phyloP scores from a whole-genome alignment of 1,284 basidiomycete species.

The Kalmanozyma brasiliensis region DNA sequence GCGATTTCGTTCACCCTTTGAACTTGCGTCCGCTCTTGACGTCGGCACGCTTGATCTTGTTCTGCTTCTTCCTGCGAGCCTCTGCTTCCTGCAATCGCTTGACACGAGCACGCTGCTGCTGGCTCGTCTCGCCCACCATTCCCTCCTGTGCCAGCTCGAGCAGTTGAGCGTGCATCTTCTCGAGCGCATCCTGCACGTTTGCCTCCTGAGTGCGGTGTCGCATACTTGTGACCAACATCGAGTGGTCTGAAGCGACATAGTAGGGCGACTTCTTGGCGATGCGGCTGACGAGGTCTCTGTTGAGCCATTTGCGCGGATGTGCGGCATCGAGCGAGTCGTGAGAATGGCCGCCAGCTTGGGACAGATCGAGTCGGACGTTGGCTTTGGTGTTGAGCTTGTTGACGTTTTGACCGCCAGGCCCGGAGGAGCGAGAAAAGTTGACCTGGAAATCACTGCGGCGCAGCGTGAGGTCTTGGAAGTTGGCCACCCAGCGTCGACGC shows the following conservation, averaged over 20 bases:
- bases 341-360: conserved; percentile 20
- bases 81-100: conserved; percentile 39
- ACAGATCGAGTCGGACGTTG: conserved; percentile 45
- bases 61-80: conserved; percentile 40
- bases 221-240: conserved; percentile 35
- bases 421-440: conserved; percentile 47
- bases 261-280: conserved; percentile 44
- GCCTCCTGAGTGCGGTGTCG: conserved; percentile 42
- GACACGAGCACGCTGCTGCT: conserved; percentile 32
- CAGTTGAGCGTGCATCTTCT: conserved; percentile 45
- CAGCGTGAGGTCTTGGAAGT: conserved; percentile 19
- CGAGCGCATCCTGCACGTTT: conserved; percentile 42
- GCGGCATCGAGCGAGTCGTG: conserved; percentile 23
- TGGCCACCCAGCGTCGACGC: conserved; percentile 29
- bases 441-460: conserved; percentile 37
- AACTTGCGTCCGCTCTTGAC: conserved; percentile 50
- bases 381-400: conserved; percentile 58
- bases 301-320: conserved; percentile 45
- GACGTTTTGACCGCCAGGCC: conserved; percentile 55
- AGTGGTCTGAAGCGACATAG: conserved; percentile 49
- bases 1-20: conserved; percentile 21
- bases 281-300: conserved; percentile 24
- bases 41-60: conserved; percentile 45
- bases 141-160: conserved; percentile 35
- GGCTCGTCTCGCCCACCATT: conserved; percentile 38